These are phyloP conservation scores for Ilex aquifolium DNA, from an alignment of 257 asterid species.

Conservation along the genomic window DNA sequence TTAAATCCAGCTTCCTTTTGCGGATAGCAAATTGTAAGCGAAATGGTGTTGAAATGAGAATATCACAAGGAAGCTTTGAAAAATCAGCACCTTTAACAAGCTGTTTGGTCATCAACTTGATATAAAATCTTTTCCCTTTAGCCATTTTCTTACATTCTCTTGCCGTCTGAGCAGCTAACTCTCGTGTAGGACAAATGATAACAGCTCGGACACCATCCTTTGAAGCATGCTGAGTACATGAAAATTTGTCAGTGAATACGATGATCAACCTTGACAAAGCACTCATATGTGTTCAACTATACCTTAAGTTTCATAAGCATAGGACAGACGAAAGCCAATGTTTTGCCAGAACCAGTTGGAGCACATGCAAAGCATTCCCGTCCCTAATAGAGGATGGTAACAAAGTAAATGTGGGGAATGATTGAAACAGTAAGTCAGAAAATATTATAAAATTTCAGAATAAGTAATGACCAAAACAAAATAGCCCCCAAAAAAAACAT, in stretches of 20 bases:
- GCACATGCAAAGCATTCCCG: conserved; percentile 96
- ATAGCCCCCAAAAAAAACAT: conserved; percentile 33
- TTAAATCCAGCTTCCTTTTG: conserved; percentile 82
- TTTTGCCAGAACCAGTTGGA: conserved; percentile 96
- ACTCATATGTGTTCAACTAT: neutral
- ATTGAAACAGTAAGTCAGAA: conserved; percentile 7
- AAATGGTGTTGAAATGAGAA: conserved; percentile 85
- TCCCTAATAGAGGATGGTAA: conserved; percentile 41
- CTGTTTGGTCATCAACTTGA: conserved; percentile 87
- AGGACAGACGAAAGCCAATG: conserved; percentile 82
- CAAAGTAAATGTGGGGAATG: conserved; percentile 5
- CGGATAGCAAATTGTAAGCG: conserved; percentile 65
- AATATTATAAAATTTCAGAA: neutral
- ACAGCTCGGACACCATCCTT: conserved; percentile 77
- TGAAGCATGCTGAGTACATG: conserved; percentile 55
- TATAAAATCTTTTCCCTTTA: conserved; percentile 71
- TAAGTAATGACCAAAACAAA: neutral
- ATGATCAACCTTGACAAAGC: neutral
- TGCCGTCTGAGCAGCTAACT: conserved; percentile 95
- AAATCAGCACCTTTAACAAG: conserved; percentile 75
- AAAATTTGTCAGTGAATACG: conserved; percentile 23
- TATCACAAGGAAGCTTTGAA: conserved; percentile 77
- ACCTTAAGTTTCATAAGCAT: conserved; percentile 84
- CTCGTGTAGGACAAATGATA: conserved; percentile 90
- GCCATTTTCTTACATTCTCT: conserved; percentile 86